These are phyloP conservation scores for Yamadazyma scolyti DNA, from an alignment of 805 yeast species.

Conservation along the genomic window DNA sequence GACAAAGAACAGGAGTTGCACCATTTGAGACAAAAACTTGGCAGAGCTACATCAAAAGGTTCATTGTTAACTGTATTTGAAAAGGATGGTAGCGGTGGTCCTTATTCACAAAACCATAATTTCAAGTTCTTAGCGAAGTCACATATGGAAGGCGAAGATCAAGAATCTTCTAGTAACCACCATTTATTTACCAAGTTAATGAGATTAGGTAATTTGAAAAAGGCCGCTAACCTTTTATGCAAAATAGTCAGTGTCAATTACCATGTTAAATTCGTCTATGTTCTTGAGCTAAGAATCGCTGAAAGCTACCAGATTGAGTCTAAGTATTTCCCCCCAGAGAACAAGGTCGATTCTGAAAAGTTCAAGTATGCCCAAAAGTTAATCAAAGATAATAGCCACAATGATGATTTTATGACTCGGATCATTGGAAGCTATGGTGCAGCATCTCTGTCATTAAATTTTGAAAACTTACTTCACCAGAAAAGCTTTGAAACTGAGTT, in stretches of 20 bases:
- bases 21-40: constrained; percentile 37
- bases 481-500: constrained; percentile 48
- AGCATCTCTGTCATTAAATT: constrained; percentile 16
- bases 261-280: constrained; percentile 42
- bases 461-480: constrained; percentile 39
- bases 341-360: constrained; percentile 41
- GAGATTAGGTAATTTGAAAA: constrained; percentile 36
- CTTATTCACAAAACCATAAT: constrained; percentile 49
- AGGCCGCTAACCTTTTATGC: constrained; percentile 41
- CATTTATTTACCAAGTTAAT: constrained; percentile 33
- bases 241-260: constrained; percentile 30
- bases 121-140: constrained; percentile 30
- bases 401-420: constrained; percentile 41
- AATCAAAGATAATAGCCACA: constrained; percentile 15
- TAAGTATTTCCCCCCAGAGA: constrained; percentile 43
- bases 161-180: constrained; percentile 15
- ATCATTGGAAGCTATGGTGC: constrained; percentile 43
- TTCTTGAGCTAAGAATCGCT: constrained; percentile 49
- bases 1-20: constrained; percentile 20
- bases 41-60: constrained; percentile 54
- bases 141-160: constrained; percentile 9
- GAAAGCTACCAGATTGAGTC: constrained; percentile 41
- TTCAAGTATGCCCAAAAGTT: constrained; percentile 38
- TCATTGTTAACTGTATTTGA: constrained; percentile 46
- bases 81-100: constrained; percentile 61